Evolutionary conservation across 192 early-diverging fungal species (phyloP).

Genomic region (Spizellomyces sp.): DNA sequence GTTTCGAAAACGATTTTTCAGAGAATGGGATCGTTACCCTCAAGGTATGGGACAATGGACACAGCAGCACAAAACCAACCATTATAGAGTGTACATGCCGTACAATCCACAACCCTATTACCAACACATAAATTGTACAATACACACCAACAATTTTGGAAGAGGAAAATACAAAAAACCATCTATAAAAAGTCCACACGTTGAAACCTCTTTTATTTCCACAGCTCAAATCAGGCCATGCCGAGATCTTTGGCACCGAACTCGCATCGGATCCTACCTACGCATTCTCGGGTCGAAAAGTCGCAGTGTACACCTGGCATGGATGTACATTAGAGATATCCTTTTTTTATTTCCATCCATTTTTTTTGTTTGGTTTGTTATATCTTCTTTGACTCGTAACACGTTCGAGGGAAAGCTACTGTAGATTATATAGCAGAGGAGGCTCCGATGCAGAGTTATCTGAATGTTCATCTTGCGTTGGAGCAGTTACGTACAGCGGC

Average conservation of each 20-base stretch:
- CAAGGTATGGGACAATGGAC: constrained; percentile 59
- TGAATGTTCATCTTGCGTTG: constrained; percentile 87
- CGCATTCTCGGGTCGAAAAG: constrained; percentile 80
- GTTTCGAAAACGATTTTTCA: constrained; percentile 86
- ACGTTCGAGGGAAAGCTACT: constrained; percentile 61
- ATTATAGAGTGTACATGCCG: background rate
- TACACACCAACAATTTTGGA: background rate
- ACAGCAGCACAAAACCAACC: background rate
- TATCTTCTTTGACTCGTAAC: background rate
- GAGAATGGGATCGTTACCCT: constrained; percentile 57
- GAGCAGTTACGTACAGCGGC: constrained; percentile 72
- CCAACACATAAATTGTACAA: too few relatives aligned
- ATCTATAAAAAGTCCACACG: background rate
- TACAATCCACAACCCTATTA: too few relatives aligned
- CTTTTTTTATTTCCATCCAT: constrained; percentile 2
- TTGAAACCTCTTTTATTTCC: background rate
- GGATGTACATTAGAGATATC: constrained; percentile 74
- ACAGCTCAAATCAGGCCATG: constrained; percentile 72
- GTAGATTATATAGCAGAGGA: constrained; percentile 92
- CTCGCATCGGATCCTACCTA: constrained; percentile 79
- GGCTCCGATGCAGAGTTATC: constrained; percentile 89
- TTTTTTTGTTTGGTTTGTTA: constrained; percentile 16
- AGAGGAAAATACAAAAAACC: background rate
- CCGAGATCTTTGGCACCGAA: constrained; percentile 96
- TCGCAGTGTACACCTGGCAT: constrained; percentile 90